Base-by-base conservation (phyloP, 2,329 filamentous ascomycete species). In the Didymella arachidicola region DNA sequence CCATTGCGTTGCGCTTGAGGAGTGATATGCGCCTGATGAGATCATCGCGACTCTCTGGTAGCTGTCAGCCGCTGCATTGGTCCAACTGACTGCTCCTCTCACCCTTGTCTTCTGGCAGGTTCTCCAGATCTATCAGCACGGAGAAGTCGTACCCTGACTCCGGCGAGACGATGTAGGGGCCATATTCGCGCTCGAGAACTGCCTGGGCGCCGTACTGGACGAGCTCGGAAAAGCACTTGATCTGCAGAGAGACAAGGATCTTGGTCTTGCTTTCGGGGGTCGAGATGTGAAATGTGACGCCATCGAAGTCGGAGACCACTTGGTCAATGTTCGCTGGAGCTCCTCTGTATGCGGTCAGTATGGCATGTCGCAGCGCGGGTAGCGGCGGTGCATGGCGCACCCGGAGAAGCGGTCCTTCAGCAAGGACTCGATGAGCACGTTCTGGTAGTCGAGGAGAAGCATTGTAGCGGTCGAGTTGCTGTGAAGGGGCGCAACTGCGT, bases 371-470 rank as follows among this genome's bases (percentile, higher is more conserved):
- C 65, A 73, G 76, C 71, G 72, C 56, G 46, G 64, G 41, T 61
- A 59, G 64, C 63, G 56, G 71, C 66, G 71, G 72, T 72, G 73
- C 71, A 66, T 47, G 38, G 49, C 66, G 73, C 84, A 94, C 91
- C 91, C 91, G 54, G 90, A 91, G 82, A 99, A 96, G 73, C 95
- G 87, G 83, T 99, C 96, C 70, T 89, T 96, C 67, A 99, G 87
- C 68, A 99, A 88, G 72, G 93, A 94, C 83, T 98, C 93, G 72
- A 99, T 96, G 77, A 99, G 86, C 50, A 96, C 92, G 80, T 99
- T 99, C 79, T 99, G 95, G 75, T 99, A 99, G 82, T 99, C 96
- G 78, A 99, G 89, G 71, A 99, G 89, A 82, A 99, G 88, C 95
- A 89, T 89, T 65, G 68, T 78, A 64, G 61, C 38, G 50, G 59